Percentiles rank a stretch among this genome's conserved stretches.
These are phyloP conservation scores for Carpinus viminea DNA, from an alignment of 306 rosid genomes.

Conservation along the genomic window DNA sequence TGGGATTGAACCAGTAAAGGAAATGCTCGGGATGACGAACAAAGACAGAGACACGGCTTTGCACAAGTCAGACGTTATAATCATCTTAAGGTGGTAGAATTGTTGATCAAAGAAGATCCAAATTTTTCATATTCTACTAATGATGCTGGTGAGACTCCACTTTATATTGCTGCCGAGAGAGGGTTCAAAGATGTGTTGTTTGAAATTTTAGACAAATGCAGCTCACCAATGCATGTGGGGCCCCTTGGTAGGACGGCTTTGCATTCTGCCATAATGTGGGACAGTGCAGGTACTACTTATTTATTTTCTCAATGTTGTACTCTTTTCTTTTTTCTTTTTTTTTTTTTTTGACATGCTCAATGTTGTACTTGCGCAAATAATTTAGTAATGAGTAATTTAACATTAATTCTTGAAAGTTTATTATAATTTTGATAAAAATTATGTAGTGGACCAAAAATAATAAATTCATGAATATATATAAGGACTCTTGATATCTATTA, in stretches of 20 bases:
- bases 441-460: too few species aligned
- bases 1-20: too few species aligned
- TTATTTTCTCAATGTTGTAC: not conserved
- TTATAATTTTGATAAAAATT: too few species aligned
- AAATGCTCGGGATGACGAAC: not conserved
- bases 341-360: too few species aligned
- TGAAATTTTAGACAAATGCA: not conserved
- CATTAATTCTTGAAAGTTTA: too few species aligned
- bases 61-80: conserved; percentile 9
- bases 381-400: too few species aligned
- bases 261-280: not conserved
- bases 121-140: not conserved
- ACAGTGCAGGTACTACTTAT: not conserved
- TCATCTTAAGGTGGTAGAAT: not conserved
- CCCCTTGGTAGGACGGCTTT: conserved; percentile 2
- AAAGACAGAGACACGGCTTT: not conserved
- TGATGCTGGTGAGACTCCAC: conserved; percentile 1
- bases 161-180: conserved; percentile 16
- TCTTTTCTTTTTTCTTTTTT: too few species aligned
- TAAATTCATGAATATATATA: too few species aligned
- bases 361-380: too few species aligned
- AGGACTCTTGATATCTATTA: too few species aligned
- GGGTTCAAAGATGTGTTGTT: too few species aligned
- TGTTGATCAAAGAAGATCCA: not conserved
- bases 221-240: not conserved